Percentiles rank a stretch among this genome's conserved stretches.
These are phyloP conservation scores for Hymenoscyphus albidus DNA, from an alignment of 2,329 filamentous ascomycete genomes.

Conservation along the genomic window DNA sequence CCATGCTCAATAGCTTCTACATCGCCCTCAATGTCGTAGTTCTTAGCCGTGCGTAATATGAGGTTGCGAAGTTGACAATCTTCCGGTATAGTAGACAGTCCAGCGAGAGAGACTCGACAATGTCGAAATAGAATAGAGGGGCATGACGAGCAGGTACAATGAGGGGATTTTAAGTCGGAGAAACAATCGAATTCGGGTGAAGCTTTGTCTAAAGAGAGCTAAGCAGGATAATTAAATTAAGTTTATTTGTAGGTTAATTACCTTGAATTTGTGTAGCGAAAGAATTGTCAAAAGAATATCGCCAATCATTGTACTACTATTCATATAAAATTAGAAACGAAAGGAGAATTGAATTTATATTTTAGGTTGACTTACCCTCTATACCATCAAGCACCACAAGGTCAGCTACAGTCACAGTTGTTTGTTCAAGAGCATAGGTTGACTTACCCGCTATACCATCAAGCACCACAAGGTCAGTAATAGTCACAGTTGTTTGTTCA, in stretches of 20 bases:
- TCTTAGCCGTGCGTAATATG: background rate
- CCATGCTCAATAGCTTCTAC: background rate
- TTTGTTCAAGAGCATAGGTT: too few relatives aligned
- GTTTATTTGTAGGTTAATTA: background rate
- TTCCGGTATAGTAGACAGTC: background rate
- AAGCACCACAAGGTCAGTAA: constrained; percentile 1
- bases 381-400: constrained; percentile 1
- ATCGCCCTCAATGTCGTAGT: background rate
- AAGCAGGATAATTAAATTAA: background rate
- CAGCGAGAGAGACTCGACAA: background rate
- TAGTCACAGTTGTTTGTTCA: background rate
- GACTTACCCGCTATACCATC: too few relatives aligned
- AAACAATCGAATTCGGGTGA: too few relatives aligned
- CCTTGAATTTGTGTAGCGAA: background rate
- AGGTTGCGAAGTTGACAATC: background rate
- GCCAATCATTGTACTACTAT: background rate
- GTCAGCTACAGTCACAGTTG: background rate
- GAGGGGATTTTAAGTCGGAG: background rate
- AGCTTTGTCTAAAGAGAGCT: background rate
- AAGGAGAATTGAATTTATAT: too few relatives aligned
- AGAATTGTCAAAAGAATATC: background rate
- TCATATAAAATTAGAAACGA: background rate
- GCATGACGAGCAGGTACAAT: background rate
- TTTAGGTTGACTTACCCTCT: too few relatives aligned
- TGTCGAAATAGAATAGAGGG: background rate